phyloP scores from a whole-genome alignment of 2,329 filamentous ascomycete genomes.

The Ceratocystis variospora region DNA sequence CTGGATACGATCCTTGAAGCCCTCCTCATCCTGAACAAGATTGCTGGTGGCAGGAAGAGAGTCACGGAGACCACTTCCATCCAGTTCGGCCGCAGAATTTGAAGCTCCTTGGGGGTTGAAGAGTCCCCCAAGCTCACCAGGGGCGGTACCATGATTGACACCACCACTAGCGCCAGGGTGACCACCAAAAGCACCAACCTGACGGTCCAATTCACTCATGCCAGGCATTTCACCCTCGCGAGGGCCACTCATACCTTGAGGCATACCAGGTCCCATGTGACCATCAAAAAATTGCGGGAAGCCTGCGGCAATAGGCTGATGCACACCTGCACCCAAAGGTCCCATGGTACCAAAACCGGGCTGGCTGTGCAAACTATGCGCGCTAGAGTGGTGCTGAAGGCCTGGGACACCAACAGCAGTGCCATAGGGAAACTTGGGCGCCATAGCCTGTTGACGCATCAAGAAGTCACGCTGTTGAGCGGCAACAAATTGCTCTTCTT shows the following conservation, averaged over 20 bases:
- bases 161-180: background rate
- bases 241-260: conserved; percentile 9
- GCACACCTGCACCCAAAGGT: conserved; percentile 47
- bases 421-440: conserved; percentile 45
- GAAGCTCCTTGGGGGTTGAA: background rate
- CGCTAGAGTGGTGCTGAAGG: conserved; percentile 86
- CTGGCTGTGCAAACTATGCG: conserved; percentile 91
- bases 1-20: conserved; percentile 57
- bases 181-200: conserved; percentile 31
- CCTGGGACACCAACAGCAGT: conserved; percentile 18
- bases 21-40: conserved; percentile 41
- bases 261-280: conserved; percentile 4
- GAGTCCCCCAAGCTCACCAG: conserved; percentile 21
- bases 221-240: conserved; percentile 60
- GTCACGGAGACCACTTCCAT: background rate
- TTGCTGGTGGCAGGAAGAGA: conserved; percentile 36
- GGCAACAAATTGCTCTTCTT: conserved; percentile 95
- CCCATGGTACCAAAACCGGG: conserved; percentile 94
- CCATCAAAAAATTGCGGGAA: conserved; percentile 12
- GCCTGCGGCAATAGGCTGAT: conserved; percentile 18
- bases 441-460: conserved; percentile 57
- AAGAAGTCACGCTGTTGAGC: conserved; percentile 90
- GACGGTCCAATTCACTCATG: conserved; percentile 41
- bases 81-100: background rate
- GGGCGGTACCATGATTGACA: conserved; percentile 15